These are phyloP conservation scores for Xylaria cubensis DNA, from an alignment of 495 filamentous ascomycete genomes.

Conservation along the genomic window DNA sequence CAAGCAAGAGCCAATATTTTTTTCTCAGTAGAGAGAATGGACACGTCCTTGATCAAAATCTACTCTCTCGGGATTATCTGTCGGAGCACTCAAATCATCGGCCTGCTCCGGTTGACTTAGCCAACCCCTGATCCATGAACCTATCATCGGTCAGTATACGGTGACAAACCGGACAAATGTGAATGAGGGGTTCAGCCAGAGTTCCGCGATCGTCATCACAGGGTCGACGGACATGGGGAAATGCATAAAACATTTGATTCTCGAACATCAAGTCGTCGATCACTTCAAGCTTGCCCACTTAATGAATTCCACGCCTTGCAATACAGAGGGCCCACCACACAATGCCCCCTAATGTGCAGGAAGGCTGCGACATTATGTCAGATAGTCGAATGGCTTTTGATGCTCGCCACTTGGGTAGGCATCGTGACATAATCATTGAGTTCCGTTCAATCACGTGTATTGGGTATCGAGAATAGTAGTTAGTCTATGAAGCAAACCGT, in stretches of 20 bases:
- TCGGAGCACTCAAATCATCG: background rate
- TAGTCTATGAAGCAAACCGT: slow-evolving; percentile 23
- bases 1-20: background rate
- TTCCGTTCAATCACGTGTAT: slow-evolving; percentile 20
- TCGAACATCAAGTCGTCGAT: slow-evolving; percentile 23
- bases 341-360: background rate
- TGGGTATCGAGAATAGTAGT: slow-evolving; percentile 27
- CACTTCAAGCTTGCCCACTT: slow-evolving; percentile 24
- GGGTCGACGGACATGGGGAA: background rate
- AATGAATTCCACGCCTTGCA: slow-evolving; percentile 4
- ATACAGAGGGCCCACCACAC: slow-evolving; percentile 6
- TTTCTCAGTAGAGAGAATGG: too few relatives aligned
- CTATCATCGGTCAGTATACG: background rate
- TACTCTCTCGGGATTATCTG: background rate
- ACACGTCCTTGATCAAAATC: background rate
- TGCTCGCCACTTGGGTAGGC: slow-evolving; percentile 23
- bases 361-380: slow-evolving; percentile 20
- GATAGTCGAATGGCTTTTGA: background rate
- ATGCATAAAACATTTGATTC: slow-evolving; percentile 3
- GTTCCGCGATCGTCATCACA: slow-evolving; percentile 2
- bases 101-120: background rate
- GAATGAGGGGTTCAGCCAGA: background rate
- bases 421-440: background rate
- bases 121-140: background rate
- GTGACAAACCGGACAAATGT: background rate